These are phyloP conservation scores for Sphaerostilbella broomeana DNA, from an alignment of 2,329 filamentous ascomycete genomes.

Conservation along the genomic window DNA sequence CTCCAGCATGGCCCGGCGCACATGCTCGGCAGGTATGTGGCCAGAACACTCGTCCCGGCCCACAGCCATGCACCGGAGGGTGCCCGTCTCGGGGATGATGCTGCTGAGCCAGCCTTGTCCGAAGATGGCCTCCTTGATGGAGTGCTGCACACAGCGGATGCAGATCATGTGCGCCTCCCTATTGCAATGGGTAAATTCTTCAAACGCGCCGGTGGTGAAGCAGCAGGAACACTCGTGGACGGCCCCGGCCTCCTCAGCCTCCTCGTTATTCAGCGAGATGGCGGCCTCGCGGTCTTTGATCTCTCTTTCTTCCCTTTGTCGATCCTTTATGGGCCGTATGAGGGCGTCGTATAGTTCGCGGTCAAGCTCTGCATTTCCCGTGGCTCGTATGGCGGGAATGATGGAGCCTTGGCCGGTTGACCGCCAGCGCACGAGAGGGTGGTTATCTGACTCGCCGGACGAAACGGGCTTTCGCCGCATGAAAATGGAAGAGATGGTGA, in stretches of 20 bases:
- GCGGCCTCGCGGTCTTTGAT: slow-evolving; percentile 48
- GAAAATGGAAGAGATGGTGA: slow-evolving; percentile 65
- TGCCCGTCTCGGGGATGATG: slow-evolving; percentile 65
- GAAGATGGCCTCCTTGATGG: slow-evolving; percentile 81
- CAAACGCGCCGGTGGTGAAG: slow-evolving; percentile 63
- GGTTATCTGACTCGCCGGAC: slow-evolving; percentile 48
- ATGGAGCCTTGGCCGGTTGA: slow-evolving; percentile 49
- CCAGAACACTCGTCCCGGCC: slow-evolving; percentile 64
- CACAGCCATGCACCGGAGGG: slow-evolving; percentile 77
- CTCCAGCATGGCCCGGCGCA: slow-evolving; percentile 64
- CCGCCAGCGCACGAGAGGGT: slow-evolving; percentile 58
- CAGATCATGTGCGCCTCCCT: slow-evolving; percentile 66
- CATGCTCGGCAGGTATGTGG: slow-evolving; percentile 61
- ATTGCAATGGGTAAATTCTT: slow-evolving; percentile 68
- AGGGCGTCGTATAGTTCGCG: slow-evolving; percentile 54
- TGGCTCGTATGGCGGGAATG: slow-evolving; percentile 57
- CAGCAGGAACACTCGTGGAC: slow-evolving; percentile 72
- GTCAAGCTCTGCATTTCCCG: slow-evolving; percentile 59
- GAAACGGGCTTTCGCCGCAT: slow-evolving; percentile 54
- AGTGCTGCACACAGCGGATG: slow-evolving; percentile 74
- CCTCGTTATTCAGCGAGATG: slow-evolving; percentile 46
- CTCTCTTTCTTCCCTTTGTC: slow-evolving; percentile 38
- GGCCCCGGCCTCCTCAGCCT: slow-evolving; percentile 51
- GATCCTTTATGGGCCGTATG: slow-evolving; percentile 45
- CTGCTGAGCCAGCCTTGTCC: slow-evolving; percentile 86